phyloP scores from a whole-genome alignment of 2,329 filamentous ascomycete genomes.

The Aureobasidium vineae region DNA sequence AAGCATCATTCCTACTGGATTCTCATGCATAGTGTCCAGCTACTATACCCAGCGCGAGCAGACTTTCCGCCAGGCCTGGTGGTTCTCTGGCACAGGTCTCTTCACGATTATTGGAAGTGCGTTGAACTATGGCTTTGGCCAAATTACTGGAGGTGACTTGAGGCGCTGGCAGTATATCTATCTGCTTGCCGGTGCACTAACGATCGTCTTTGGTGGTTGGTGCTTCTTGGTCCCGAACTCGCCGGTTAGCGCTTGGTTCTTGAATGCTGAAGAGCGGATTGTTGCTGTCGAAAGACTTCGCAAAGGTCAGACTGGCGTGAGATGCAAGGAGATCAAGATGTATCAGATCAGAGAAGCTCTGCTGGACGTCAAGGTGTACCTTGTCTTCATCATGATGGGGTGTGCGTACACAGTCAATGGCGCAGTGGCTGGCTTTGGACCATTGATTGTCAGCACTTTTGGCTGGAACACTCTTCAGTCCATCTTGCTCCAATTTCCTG shows the following conservation, averaged over 20 bases:
- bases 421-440: constrained; percentile 68
- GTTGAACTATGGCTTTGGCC: constrained; percentile 37
- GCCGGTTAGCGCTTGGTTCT: constrained; percentile 38
- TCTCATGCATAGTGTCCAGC: constrained; percentile 53
- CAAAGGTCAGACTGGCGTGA: constrained; percentile 39
- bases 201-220: constrained; percentile 37
- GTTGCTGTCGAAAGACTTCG: constrained; percentile 41
- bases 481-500: constrained; percentile 72
- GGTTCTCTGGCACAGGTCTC: constrained; percentile 35
- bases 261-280: constrained; percentile 40
- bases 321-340: constrained; percentile 36
- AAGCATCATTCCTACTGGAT: constrained; percentile 56
- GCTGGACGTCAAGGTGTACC: constrained; percentile 33
- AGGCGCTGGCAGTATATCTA: constrained; percentile 41
- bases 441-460: constrained; percentile 69
- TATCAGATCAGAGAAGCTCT: constrained; percentile 34
- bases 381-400: constrained; percentile 44
- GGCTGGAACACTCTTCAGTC: constrained; percentile 63
- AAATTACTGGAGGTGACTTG: constrained; percentile 43
- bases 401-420: constrained; percentile 70
- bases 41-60: constrained; percentile 47
- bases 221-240: constrained; percentile 39
- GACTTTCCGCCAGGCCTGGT: constrained; percentile 36
- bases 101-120: constrained; percentile 34
- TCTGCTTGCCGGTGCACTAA: constrained; percentile 36